Base-by-base conservation (phyloP, 352 stramenopile species). In the Phytophthora sp. region DNA sequence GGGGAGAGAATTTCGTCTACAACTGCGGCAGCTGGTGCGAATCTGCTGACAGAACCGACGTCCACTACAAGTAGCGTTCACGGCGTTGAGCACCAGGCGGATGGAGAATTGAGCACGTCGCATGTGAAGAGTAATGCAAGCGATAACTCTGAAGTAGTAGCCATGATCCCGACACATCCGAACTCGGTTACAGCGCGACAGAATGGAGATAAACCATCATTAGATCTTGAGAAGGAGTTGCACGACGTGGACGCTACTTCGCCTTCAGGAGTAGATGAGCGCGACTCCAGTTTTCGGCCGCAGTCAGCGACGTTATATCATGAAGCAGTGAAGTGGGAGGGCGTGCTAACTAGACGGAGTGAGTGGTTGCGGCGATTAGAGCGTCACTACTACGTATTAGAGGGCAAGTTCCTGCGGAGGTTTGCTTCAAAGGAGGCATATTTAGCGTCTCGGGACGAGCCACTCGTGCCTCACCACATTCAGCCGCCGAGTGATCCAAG, bases 361-460 rank as follows among this genome's bases (percentile, higher is more conserved):
- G 87, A 96, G 52, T 96, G 87, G 87, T 50, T 96, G 41, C 76
- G 87, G 26, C 81, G 86, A 27, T 56, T 93, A 41, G 87, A 96
- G 43, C 89, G 90, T 24, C 86, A 94, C 43, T 96, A 94, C 39
- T 96, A 94, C 55, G 87, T 96, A 31, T 54, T 96, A 21, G 82
- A 94, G 54, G 86, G 85, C 30, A 95, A 93, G 54, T 92, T 88
- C 37, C 65, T 95, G n/a, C 72, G 87, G 21, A 82, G 87, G 20
- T 95, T 94, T 32, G 76, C 84, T 4, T 94, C 87, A 7, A 95
- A 95, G 69, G 84, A 93, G 45, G 85, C 87, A 20, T 95, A 94
- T 57, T 57, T 94, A 52, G 71, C 85, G 9, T 91, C 87, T 21
- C 76, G 82, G 9, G 85, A 94, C 44, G 85, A 94, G 34, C 85